Evolutionary conservation across 1,139 yeast species (phyloP).

Genomic region (Hemisphaericaspora xylanilytica): DNA sequence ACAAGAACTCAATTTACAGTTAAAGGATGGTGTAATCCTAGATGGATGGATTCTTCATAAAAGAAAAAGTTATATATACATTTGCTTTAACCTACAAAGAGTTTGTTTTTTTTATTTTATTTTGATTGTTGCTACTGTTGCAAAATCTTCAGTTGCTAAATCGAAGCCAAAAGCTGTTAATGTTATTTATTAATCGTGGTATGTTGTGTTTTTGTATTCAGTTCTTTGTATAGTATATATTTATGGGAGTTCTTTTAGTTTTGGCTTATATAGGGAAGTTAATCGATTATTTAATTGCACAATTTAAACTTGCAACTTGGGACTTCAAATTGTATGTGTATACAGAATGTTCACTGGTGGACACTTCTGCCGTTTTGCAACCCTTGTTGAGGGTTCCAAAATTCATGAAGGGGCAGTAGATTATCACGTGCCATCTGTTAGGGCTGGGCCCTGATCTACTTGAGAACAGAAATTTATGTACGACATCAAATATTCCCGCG

Average conservation of each 20-base stretch:
- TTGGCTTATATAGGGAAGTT: not conserved
- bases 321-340: too few species aligned
- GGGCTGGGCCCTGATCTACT: not conserved
- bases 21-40: constrained; percentile 51
- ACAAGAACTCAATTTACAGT: constrained; percentile 48
- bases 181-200: not conserved
- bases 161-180: not conserved
- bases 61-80: not conserved
- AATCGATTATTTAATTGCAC: too few species aligned
- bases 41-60: constrained; percentile 34
- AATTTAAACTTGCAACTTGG: too few species aligned
- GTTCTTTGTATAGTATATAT: not conserved
- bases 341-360: too few species aligned
- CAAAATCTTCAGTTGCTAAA: not conserved
- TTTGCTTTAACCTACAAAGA: not conserved
- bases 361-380: too few species aligned
- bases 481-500: constrained; percentile 5
- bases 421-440: constrained; percentile 1
- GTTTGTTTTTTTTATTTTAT: too few species aligned
- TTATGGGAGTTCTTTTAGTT: not conserved
- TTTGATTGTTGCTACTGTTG: not conserved
- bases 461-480: not conserved
- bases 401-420: constrained; percentile 6
- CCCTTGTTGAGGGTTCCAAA: too few species aligned
- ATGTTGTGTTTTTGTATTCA: not conserved